Base-by-base conservation (phyloP, 768 basidiomycete species). In the Suillus paluster region DNA sequence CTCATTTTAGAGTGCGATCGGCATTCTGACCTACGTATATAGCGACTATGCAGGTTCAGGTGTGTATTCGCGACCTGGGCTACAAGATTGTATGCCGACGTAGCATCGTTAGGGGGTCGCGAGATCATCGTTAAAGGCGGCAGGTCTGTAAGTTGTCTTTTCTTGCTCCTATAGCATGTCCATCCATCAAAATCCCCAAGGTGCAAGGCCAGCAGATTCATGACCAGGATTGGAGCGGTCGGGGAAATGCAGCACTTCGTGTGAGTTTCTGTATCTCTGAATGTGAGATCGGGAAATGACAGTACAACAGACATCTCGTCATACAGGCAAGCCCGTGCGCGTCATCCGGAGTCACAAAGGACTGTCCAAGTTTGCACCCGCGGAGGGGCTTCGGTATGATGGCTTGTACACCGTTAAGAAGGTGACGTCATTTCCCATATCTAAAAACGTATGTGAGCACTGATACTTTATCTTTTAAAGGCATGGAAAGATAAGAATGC, bases 361-460 rank as follows among this genome's bases (percentile, higher is more conserved):
- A 38, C 19, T 4, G 6, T 75, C 75, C 7, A 57, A 60, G 49
- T 75, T 70, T 61, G 67, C 75, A 4, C 74, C 74, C 9, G 10
- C 30, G 7, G 10, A 38, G 2, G 73, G 72, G 6, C 67, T 64
- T 44, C 75, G 74, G 1, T 75, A 76, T 42, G 74, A 77, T 34
- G 74, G 74, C 27, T 54, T 75, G 5, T 75, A 75, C 49, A 73
- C n/a, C 42, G 63, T 76, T 5, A 39, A 61, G 3, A 30, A 49
- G 4, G 75, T 77, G 27, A 44, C 62, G 49, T n/a, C 33, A 5
- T 53, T 10, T 2, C 10, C 25, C 11, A 27, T 12, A 3, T 50
- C 14, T 5, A 14, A 1, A 23, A 46, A 50, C 12, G 2, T 25
- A n/a, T 11, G 27, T 17, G n/a, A 49, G 1, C 63, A 57, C 14